Evolutionary conservation across 805 yeast species (phyloP), one percentile per base, ranked within the genome.

Genomic region (Candida pseudofarinosa): DNA sequence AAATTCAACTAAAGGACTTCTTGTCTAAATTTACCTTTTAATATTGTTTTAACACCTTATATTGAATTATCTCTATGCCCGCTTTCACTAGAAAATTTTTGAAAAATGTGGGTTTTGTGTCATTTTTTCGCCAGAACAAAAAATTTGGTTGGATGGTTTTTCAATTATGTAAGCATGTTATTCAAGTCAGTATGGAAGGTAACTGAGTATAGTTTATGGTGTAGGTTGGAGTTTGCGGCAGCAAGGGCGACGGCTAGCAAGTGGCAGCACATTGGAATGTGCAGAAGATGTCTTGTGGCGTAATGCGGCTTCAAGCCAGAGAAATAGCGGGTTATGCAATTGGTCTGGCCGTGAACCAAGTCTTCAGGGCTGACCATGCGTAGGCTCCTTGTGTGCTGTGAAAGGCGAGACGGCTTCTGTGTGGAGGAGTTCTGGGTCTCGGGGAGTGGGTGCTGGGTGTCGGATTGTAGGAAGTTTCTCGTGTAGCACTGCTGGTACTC

Each of bases 231-330:
- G 39, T 37, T 37, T 14, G 33, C 31, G 19, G 39, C 15, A 13
- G 19, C 39, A 14, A 45, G 41, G n/a, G 55, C 39, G 4, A 54
- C 14, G 3, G 56, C 48, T 28, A 59, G 39, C 8, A 59, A 32
- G 47, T 59, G 63, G 19, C 54, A 39, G 41, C 63, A 59, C 7
- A 57, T 43, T 1, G 63, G 62, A 3, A 47, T 31, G 3, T 58
- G 54, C 23, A 35, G 35, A 6, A 53, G 40, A 26, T 35, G 42
- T 5, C 31, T 35, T 19, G 45, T 41, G 17, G 33, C 30, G 12
- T 26, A 7, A 2, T 23, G 33, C 19, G 32, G 18, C 19, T 15
- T 32, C 15, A 32, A 8, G 6, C 34, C 15, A n/a, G 17, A 8
- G 17, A 32, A 32, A 32, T 7, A n/a, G 14, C 13, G 6, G 17